These are phyloP conservation scores for Sisymbrium irio DNA, from an alignment of 345 rosid species.

Conservation along the genomic window DNA sequence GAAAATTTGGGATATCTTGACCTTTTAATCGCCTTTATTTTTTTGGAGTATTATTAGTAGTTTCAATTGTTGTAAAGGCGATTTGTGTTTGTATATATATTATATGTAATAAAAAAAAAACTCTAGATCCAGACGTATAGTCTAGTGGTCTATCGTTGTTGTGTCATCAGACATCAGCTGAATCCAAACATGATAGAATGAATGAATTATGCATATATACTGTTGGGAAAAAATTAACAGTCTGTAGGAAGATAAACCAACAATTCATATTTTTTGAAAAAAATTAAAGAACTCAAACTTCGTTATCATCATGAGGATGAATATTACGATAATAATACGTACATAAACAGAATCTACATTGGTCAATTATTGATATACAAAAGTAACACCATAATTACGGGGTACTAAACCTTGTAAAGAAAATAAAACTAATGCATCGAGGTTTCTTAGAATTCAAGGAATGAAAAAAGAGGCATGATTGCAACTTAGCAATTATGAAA, in stretches of 20 bases:
- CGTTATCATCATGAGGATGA: background rate
- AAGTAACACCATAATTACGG: background rate
- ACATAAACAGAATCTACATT: background rate
- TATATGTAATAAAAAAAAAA: too few relatives aligned
- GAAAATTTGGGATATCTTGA: background rate
- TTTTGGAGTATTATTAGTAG: background rate
- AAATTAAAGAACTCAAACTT: background rate
- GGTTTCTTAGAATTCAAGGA: slow-evolving; percentile 36
- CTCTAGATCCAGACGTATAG: too few relatives aligned
- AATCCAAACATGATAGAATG: background rate
- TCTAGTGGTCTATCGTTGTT: too few relatives aligned
- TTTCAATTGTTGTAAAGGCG: background rate
- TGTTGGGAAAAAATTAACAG: background rate
- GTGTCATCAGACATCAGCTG: background rate
- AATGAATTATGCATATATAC: background rate
- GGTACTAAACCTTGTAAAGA: slow-evolving; percentile 10
- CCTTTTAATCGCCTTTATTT: too few relatives aligned
- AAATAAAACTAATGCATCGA: slow-evolving; percentile 25
- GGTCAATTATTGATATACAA: background rate
- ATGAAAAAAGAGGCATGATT: slow-evolving; percentile 30
- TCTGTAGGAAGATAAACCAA: background rate
- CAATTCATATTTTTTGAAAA: background rate
- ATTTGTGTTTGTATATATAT: background rate
- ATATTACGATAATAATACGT: background rate
- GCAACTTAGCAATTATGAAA: slow-evolving; percentile 24